Evolutionary conservation across 2,329 filamentous ascomycete species (phyloP), one percentile per base, ranked within the genome.

Genomic region (Dactylellina parvicollis): DNA sequence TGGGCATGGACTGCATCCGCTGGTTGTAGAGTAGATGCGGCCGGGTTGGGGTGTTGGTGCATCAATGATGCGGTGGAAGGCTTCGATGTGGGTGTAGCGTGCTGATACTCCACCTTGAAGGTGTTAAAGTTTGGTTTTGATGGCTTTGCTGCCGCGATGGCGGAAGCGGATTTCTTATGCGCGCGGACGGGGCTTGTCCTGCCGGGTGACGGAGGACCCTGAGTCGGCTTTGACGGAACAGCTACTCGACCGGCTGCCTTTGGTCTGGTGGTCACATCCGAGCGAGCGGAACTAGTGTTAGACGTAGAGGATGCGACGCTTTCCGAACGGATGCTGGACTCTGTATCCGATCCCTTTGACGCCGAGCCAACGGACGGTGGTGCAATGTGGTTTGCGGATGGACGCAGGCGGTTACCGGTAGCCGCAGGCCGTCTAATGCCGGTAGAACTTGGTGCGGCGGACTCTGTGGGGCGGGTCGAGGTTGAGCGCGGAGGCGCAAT

Each of bases 291-390:
- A 30, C 67, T 72, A 32, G 42, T 64, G 34, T 72, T 72, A 3
- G 67, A 72, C 12, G 52, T 72, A 44, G 57, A 65, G 32, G 67
- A 72, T 49, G 67, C 67, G 54, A 65, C 67, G 26, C 67, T 72
- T 32, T 72, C 67, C 24, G 67, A 72, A 18, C 67, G 67, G 12
- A 72, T 65, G 28, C 67, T 72, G 8, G 67, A 60, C 32, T 72
- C 67, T 32, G 67, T 65, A 30, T 72, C 67, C 24, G 67, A 72
- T 4, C 59, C 67, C 10, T 26, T 65, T 34, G 67, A 72, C 14
- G 59, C 30, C 9, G 49, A 30, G 14, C 16, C 50, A 30, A 26
- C 20, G 26, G 52, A 30, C 1, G 66, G 67, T 12, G 36, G 50
- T 26, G 67, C 34, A 14, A 72, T 65, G 32, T 72, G 67, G 24